These are phyloP conservation scores for Citrus trifoliata DNA, from an alignment of 345 rosid species.

Conservation along the genomic window DNA sequence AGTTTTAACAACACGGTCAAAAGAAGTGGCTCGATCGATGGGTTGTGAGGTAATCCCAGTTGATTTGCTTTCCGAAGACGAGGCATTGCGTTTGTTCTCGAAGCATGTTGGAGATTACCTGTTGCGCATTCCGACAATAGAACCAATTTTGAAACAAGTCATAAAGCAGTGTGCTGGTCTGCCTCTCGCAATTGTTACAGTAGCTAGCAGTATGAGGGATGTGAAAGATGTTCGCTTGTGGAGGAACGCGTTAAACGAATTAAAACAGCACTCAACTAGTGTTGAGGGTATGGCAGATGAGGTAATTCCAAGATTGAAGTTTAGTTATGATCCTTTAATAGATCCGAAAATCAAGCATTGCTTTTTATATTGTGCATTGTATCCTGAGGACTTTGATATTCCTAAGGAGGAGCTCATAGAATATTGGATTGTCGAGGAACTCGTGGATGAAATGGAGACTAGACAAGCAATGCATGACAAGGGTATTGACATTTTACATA, in stretches of 20 bases:
- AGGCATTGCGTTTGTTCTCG: neutral
- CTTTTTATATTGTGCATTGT: slow-evolving; percentile 20
- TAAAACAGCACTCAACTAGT: neutral
- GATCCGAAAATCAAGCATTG: slow-evolving; percentile 4
- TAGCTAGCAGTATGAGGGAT: neutral
- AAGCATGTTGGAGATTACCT: neutral
- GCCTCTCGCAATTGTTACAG: slow-evolving; percentile 6
- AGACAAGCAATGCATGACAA: slow-evolving; percentile 1
- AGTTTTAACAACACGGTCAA: too few species aligned
- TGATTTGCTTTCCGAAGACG: neutral
- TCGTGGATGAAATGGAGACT: neutral
- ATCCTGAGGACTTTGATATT: slow-evolving; percentile 7
- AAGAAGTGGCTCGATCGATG: neutral
- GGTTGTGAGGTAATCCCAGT: neutral
- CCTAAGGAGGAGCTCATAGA: slow-evolving; percentile 16
- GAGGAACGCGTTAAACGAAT: slow-evolving; percentile 7
- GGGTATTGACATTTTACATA: slow-evolving; percentile 17
- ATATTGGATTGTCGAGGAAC: slow-evolving; percentile 15
- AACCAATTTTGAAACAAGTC: neutral
- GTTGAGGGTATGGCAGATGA: neutral
- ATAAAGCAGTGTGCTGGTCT: slow-evolving; percentile 3
- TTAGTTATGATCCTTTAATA: neutral
- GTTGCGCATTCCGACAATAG: neutral
- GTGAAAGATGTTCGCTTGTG: neutral
- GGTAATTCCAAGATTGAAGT: too few species aligned